Conservation (phyloP, 2,329 filamentous ascomycete genomes). For the Simplicillium sp. region DNA sequence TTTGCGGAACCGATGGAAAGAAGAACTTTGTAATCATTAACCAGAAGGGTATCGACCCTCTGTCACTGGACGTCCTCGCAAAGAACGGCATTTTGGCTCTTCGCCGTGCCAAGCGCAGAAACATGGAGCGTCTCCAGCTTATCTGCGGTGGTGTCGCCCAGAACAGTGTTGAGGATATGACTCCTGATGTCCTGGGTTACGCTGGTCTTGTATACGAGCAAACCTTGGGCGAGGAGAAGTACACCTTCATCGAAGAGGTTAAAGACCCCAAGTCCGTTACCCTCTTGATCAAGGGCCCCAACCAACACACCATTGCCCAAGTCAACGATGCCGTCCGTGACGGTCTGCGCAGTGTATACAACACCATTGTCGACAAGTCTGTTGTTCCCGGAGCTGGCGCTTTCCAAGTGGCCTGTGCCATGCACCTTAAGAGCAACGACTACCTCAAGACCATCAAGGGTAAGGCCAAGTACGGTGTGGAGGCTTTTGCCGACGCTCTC, state of each 20-base stretch:
- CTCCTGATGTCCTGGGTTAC: conserved; percentile 85
- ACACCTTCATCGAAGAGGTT: conserved; percentile 96
- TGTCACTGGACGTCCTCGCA: conserved; percentile 89
- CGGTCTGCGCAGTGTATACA: conserved; percentile 92
- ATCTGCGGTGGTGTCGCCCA: conserved; percentile 85
- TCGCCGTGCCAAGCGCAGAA: conserved; percentile 89
- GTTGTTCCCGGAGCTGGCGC: conserved; percentile 92
- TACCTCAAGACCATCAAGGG: conserved; percentile 91
- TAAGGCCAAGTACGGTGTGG: conserved; percentile 93
- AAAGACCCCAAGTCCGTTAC: conserved; percentile 98
- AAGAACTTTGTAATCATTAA: conserved; percentile 98
- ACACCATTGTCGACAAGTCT: conserved; percentile 97
- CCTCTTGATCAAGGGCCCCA: conserved; percentile 94
- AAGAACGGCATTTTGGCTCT: conserved; percentile 98
- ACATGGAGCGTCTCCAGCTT: conserved; percentile 97
- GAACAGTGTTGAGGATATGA: conserved; percentile 92
- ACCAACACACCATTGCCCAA: conserved; percentile 91
- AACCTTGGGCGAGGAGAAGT: conserved; percentile 96
- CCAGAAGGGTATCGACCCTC: conserved; percentile 96
- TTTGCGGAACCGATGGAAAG: conserved; percentile 85
- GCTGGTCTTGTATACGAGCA: conserved; percentile 96
- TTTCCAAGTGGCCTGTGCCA: conserved; percentile 89
- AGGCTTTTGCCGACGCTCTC: conserved; percentile 89
- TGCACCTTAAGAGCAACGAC: conserved; percentile 75
- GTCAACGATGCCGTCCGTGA: conserved; percentile 95